Evolutionary conservation across 1,284 basidiomycete genomes (phyloP).

Genomic region (Heterobasidion annosum): DNA sequence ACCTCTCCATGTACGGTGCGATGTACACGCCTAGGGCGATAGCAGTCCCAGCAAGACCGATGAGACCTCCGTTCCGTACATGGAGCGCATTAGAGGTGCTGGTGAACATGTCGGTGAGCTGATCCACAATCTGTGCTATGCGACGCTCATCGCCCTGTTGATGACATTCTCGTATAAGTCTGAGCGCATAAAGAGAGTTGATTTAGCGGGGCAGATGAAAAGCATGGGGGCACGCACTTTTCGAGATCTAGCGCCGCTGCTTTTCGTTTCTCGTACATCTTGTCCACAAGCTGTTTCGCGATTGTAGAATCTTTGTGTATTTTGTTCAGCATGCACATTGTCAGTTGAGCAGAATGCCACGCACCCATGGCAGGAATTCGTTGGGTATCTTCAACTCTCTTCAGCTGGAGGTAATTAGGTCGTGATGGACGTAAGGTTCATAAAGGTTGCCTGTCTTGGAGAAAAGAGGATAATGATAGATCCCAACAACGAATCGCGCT

Average conservation of each 20-base stretch:
- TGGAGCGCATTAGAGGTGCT: constrained; percentile 76
- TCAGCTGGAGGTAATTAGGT: neutral
- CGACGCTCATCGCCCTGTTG: constrained; percentile 72
- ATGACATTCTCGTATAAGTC: constrained; percentile 76
- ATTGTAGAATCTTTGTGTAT: constrained; percentile 45
- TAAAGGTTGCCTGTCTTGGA: neutral
- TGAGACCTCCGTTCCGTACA: constrained; percentile 90
- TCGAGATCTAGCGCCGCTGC: constrained; percentile 92
- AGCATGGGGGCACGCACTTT: constrained; percentile 47
- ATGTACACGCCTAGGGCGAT: constrained; percentile 94
- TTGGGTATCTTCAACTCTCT: neutral
- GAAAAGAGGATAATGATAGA: neutral
- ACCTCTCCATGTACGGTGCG: constrained; percentile 89
- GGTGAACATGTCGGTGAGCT: constrained; percentile 89
- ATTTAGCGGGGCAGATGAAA: neutral
- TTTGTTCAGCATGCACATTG: neutral
- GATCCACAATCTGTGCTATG: constrained; percentile 87
- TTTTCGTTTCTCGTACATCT: constrained; percentile 94
- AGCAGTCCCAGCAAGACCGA: constrained; percentile 92
- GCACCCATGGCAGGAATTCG: constrained; percentile 1
- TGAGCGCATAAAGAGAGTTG: constrained; percentile 18
- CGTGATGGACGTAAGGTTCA: neutral
- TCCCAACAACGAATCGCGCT: no score
- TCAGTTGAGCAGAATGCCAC: neutral
- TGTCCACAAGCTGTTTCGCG: constrained; percentile 73